Evolutionary conservation across 2,329 filamentous ascomycete genomes (phyloP).

Genomic region (Cladosporium cucumerinum): DNA sequence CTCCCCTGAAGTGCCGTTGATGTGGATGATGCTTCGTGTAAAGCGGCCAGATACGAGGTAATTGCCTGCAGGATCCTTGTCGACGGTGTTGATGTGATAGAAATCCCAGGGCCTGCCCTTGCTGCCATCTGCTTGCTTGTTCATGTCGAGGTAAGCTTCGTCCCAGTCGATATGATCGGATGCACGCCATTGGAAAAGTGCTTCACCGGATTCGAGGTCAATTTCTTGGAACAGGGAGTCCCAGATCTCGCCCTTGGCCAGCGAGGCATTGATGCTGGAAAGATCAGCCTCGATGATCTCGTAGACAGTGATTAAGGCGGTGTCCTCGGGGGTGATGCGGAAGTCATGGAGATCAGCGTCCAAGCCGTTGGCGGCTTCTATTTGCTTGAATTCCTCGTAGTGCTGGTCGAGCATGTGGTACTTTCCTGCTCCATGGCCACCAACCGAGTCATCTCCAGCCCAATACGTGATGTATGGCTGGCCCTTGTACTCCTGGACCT

Average conservation of each 20-base stretch:
- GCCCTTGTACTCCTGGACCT: conserved; percentile 35
- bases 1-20: conserved; percentile 42
- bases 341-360: conserved; percentile 45
- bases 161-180: conserved; percentile 43
- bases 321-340: conserved; percentile 41
- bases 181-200: conserved; percentile 49
- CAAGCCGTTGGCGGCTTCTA: conserved; percentile 38
- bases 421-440: conserved; percentile 34
- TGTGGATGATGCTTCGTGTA: conserved; percentile 43
- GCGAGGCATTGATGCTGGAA: conserved; percentile 29
- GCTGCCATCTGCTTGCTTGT: conserved; percentile 43
- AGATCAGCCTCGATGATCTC: conserved; percentile 30
- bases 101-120: conserved; percentile 49
- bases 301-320: conserved; percentile 45
- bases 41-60: conserved; percentile 48
- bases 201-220: conserved; percentile 42
- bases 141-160: conserved; percentile 34
- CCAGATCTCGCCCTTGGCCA: conserved; percentile 35
- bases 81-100: conserved; percentile 53
- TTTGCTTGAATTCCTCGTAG: conserved; percentile 40
- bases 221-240: conserved; percentile 47
- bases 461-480: conserved; percentile 40
- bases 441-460: conserved; percentile 37
- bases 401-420: conserved; percentile 32
- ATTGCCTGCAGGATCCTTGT: conserved; percentile 46